A percentile compares a stretch with the other conserved stretches of the same genome.
phyloP scores from a whole-genome alignment of 106 monocot genomes.

The Acanthochlamys bracteata region DNA sequence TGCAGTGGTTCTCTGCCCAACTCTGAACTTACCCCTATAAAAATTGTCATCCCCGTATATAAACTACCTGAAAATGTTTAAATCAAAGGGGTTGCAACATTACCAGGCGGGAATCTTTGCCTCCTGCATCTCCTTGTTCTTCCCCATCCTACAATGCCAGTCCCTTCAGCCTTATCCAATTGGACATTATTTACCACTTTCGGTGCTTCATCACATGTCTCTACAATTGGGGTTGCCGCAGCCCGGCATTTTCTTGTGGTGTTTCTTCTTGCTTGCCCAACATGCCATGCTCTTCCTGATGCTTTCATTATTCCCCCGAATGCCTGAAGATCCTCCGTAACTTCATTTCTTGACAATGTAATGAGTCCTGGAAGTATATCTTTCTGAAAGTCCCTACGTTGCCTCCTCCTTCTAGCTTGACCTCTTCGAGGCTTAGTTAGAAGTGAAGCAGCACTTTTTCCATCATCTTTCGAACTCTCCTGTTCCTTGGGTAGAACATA shows the following conservation, averaged over 20 bases:
- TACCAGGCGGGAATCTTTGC: slow-evolving; percentile 26
- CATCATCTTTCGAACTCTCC: slow-evolving; percentile 23
- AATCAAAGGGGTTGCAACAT: slow-evolving; percentile 11
- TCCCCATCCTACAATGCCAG: slow-evolving; percentile 38
- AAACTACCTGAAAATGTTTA: neutral
- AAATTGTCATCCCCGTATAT: neutral
- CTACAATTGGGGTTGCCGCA: neutral
- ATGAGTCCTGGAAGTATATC: slow-evolving; percentile 13
- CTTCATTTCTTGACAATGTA: slow-evolving; percentile 7
- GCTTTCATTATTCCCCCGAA: slow-evolving; percentile 6
- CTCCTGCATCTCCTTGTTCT: slow-evolving; percentile 44
- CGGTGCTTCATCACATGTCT: neutral
- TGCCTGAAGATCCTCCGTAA: slow-evolving; percentile 4
- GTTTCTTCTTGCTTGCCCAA: slow-evolving; percentile 6
- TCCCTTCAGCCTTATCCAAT: slow-evolving; percentile 7
- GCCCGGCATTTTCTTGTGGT: neutral
- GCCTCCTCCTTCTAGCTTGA: slow-evolving; percentile 24
- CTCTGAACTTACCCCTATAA: neutral
- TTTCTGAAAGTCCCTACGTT: slow-evolving; percentile 35
- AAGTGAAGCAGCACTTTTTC: slow-evolving; percentile 9
- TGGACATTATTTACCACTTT: slow-evolving; percentile 10
- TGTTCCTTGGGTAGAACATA: slow-evolving; percentile 5
- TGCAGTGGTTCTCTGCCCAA: neutral
- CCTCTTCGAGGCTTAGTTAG: slow-evolving; percentile 20
- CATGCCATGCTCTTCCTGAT: neutral